Evolutionary conservation across 371 early-diverging fungal genomes (phyloP).

Genomic region (Saksenaea vasiformis): DNA sequence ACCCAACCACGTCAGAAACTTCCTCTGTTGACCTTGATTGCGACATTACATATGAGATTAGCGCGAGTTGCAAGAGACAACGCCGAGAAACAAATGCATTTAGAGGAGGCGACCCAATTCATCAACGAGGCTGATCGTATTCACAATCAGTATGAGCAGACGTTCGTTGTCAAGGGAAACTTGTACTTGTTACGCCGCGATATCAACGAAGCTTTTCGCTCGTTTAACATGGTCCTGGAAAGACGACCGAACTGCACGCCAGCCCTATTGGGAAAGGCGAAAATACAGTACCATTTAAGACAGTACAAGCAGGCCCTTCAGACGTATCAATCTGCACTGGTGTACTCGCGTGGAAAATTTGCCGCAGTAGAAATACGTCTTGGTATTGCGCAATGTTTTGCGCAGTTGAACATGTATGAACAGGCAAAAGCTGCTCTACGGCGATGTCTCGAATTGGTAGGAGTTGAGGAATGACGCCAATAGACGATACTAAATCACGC

Average conservation of each 20-base stretch:
- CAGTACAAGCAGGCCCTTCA: constrained; percentile 67
- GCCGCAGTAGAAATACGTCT: constrained; percentile 71
- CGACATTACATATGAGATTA: constrained; percentile 66
- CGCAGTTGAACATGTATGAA: constrained; percentile 67
- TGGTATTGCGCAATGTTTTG: constrained; percentile 88
- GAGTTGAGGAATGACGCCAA: neutral
- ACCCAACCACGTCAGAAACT: constrained; percentile 63
- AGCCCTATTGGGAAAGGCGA: constrained; percentile 76
- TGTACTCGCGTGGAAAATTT: constrained; percentile 46
- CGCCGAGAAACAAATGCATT: constrained; percentile 52
- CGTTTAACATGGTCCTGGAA: constrained; percentile 67
- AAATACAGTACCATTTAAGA: constrained; percentile 59
- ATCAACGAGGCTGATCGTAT: constrained; percentile 75
- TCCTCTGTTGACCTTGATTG: constrained; percentile 66
- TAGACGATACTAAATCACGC: neutral
- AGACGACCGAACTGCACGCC: constrained; percentile 68
- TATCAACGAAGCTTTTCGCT: constrained; percentile 67
- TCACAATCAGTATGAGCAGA: constrained; percentile 66
- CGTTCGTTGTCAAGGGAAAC: constrained; percentile 71
- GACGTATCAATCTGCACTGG: constrained; percentile 76
- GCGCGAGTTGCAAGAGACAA: constrained; percentile 48
- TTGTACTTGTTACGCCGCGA: constrained; percentile 61
- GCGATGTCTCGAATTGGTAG: constrained; percentile 68
- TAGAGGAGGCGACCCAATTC: constrained; percentile 68
- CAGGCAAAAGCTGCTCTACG: constrained; percentile 75